Evolutionary conservation across 148 eudicot genomes (phyloP), one percentile per base, ranked within the genome.

Genomic region (Cornus kousa): DNA sequence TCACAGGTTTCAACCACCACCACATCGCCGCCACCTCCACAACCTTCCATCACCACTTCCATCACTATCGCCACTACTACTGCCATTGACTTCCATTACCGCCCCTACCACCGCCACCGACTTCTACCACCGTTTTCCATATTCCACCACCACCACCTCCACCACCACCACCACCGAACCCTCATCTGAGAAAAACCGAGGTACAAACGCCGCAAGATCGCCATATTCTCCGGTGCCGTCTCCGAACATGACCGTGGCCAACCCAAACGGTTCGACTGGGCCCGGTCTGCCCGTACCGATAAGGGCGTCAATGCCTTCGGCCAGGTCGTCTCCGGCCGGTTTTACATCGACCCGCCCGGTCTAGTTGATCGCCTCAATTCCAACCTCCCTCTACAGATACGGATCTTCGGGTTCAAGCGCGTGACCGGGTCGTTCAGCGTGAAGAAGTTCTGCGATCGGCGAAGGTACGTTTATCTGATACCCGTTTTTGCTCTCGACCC

Each of bases 281-380:
- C 99, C 11, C 92, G 99, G 1, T 96, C 98, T 19, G 95, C 98
- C 10, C 87, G 99, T 0, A 96, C 97, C 6, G 98, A 93, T 70
- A 96, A 96, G 78, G 99, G 99, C 23, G 99, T 96, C 66, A 89
- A 90, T 70, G 98, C 98, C 24, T 93, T 92, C 5, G 93, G 98
- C 23, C 98, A 96, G 85, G 98, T 96, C 2, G 90, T 92, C 24
- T 96, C 98, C 1, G 99, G 99, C 23, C 71, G 88, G 60, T 96
- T 93, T 23, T 96, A 85, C 71, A 80, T 96, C 5, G 98, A 96
- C 72, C 98, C 95, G 17, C 90, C 95, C 16, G 92, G 97, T 22
- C 82, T 93, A 9, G 78, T 93, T 1, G 82, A 93, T 1, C 84
- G 99, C 0, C 74, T 96, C 19, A 85, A 93, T 67, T 77, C 87